phyloP scores from a whole-genome alignment of 2,329 filamentous ascomycete genomes.

The Calonectria montana region DNA sequence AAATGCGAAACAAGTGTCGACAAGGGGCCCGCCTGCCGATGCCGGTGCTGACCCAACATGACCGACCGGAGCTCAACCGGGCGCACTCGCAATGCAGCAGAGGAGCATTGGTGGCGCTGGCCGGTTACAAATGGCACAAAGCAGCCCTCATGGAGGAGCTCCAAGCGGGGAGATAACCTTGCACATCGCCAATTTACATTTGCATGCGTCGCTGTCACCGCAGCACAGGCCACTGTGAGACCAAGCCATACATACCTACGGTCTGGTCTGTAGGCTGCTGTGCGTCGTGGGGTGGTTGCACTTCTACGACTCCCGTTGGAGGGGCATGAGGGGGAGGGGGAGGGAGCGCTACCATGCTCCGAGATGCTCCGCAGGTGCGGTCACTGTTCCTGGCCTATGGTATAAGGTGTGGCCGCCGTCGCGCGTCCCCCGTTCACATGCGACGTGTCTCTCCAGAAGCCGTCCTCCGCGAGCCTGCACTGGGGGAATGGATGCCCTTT shows the following conservation, averaged over 20 bases:
- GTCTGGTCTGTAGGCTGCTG: neutral
- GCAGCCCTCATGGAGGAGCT: neutral
- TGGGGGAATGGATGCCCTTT: neutral
- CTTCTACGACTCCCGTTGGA: neutral
- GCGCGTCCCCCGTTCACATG: neutral
- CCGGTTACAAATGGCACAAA: neutral
- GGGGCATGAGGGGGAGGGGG: neutral
- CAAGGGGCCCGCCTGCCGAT: slow-evolving; percentile 29
- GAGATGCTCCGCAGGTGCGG: slow-evolving; percentile 11
- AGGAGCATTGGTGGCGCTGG: neutral
- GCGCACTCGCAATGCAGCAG: neutral
- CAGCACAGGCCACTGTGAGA: slow-evolving; percentile 7
- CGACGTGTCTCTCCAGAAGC: neutral
- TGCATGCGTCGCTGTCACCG: slow-evolving; percentile 3
- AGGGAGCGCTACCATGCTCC: neutral
- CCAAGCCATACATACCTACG: neutral
- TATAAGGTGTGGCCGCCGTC: slow-evolving; percentile 5
- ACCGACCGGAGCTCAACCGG: neutral
- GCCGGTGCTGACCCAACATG: slow-evolving; percentile 27
- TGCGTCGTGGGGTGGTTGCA: slow-evolving; percentile 11
- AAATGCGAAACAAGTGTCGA: neutral
- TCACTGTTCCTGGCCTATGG: slow-evolving; percentile 14
- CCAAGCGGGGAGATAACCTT: neutral
- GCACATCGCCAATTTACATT: neutral
- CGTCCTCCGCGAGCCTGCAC: neutral